Base-by-base conservation (phyloP, 305 asterid species). In the Coffea humblotiana region DNA sequence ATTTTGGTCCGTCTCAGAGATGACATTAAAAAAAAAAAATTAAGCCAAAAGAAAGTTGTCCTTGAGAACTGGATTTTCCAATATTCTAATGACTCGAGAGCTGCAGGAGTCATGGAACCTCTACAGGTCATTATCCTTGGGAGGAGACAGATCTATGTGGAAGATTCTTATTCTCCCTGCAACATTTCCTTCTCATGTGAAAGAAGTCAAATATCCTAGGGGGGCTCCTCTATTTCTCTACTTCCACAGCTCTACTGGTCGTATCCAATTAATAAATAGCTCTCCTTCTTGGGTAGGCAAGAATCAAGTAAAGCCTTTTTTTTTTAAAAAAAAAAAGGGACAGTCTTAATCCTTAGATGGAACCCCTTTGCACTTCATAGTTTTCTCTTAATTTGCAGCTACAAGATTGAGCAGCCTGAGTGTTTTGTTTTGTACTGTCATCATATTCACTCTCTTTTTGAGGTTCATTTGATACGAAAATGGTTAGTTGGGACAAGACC, bases 1-100 rank as follows among this genome's bases (percentile, higher is more conserved):
- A 37, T 80, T 79, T 73, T 70, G 78, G 52, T 77, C 58, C 18
- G 52, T 77, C 58, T n/a, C 71, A 32, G 61, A 74, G 74, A 77
- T 77, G 54, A 15, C 73, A 25, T 71, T 80, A 19, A 64, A 82
- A 58, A 45, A 32, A 16, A 13, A 37, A 69, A 47, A 40, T 5
- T 40, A 5, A 40, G 6, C 43, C 43, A 40, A 61, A 67, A 7
- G 7, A 61, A 67, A 7, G 7, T 37, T 61, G n/a, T 40, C 77
- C 81, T 80, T 65, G 76, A 74, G 56, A 74, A 73, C 15, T 49
- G 80, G 67, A 56, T 25, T 58, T 63, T 58, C 58, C 27, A 71
- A 69, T 80, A 63, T 49, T 79, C 58, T 73, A 70, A 27, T 18
- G 61, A 70, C 65, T 25, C 21, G 43, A 29, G 25, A 76, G 40